phyloP scores from a whole-genome alignment of 2,329 filamentous ascomycete genomes.

The Aspergillus sp. region DNA sequence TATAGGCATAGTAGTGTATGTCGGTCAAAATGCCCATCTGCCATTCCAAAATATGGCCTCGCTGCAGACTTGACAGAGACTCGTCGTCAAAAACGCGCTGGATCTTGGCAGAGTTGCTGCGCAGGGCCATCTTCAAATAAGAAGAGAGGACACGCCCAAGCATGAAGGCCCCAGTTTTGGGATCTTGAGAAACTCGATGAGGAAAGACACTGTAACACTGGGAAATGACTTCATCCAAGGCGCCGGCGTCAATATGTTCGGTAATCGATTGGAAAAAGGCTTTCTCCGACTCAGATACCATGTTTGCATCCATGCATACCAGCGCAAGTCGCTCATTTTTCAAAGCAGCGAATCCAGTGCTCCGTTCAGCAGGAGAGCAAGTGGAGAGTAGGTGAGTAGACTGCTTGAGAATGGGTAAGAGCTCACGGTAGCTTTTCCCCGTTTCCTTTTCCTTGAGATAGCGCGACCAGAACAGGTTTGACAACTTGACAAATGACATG shows the following conservation, averaged over 20 bases:
- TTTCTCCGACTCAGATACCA: constrained; percentile 32
- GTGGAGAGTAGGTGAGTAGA: constrained; percentile 38
- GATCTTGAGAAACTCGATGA: constrained; percentile 28
- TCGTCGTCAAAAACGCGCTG: constrained; percentile 31
- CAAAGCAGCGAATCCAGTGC: constrained; percentile 38
- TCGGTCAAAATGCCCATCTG: constrained; percentile 37
- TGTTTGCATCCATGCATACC: constrained; percentile 38
- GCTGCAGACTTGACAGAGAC: constrained; percentile 20
- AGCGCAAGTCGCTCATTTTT: constrained; percentile 46
- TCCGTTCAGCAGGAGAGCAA: constrained; percentile 33
- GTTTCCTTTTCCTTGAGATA: constrained; percentile 43
- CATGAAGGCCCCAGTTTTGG: constrained; percentile 33
- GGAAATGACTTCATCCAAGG: constrained; percentile 29
- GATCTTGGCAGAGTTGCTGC: constrained; percentile 25
- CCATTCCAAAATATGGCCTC: constrained; percentile 36
- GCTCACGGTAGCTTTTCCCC: constrained; percentile 30
- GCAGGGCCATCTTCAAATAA: constrained; percentile 35
- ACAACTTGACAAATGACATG: constrained; percentile 37
- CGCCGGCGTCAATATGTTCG: constrained; percentile 38
- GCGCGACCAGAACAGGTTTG: constrained; percentile 47
- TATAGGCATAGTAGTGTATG: constrained; percentile 22
- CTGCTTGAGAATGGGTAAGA: constrained; percentile 38
- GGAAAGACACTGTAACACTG: constrained; percentile 25
- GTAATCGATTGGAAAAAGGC: constrained; percentile 40
- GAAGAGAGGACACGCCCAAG: constrained; percentile 37